Evolutionary conservation across 495 filamentous ascomycete genomes (phyloP), one percentile per base, ranked within the genome.

Genomic region (Penicillium riverlandense): DNA sequence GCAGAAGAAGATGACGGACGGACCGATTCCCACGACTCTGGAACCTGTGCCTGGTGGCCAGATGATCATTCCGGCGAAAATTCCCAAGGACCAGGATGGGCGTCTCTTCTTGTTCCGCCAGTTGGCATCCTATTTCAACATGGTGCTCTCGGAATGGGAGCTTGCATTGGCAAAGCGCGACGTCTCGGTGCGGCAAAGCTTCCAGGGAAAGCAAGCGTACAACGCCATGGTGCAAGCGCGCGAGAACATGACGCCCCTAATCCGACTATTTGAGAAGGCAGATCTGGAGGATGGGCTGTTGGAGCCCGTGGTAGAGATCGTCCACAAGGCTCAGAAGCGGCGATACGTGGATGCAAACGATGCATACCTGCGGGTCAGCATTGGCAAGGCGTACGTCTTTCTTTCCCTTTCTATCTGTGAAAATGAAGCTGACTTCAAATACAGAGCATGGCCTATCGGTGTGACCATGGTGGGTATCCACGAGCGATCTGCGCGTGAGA

Each of bases 401-500:
- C 22, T 10, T 32, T 8, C 11, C 38, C 22, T 11, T 13, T 22
- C 22, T 22, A 22, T 22, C 22, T 22, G 22, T 32, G 4, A 3
- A 34, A 6, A 4, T 14, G 29, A 39, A 47, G 13, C 61, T 63
- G 46, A 65, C 40, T 5, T 5, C 11, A 5, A 3, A 11, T 42
- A 22, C 44, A 79, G 76, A 49, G 92, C 92, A 15, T 98, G 92
- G 92, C 92, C 92, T 27, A 98, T 98, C 61, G 92, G 92, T 67
- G 92, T 98, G 28, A 98, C 92, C 54, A 96, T 97, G 92, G 92
- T 98, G 50, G 92, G 92, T 73, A 98, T 98, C 57, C 92, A 98
- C 78, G 92, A 97, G 69, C 82, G 92, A 48, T 88, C 82, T 37
- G 91, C 92, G 6, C 78, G 92, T 32, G 92, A 98, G 67, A 97